Evolutionary conservation across 352 stramenopile genomes (phyloP).

Genomic region (Ophiocytium majus): DNA sequence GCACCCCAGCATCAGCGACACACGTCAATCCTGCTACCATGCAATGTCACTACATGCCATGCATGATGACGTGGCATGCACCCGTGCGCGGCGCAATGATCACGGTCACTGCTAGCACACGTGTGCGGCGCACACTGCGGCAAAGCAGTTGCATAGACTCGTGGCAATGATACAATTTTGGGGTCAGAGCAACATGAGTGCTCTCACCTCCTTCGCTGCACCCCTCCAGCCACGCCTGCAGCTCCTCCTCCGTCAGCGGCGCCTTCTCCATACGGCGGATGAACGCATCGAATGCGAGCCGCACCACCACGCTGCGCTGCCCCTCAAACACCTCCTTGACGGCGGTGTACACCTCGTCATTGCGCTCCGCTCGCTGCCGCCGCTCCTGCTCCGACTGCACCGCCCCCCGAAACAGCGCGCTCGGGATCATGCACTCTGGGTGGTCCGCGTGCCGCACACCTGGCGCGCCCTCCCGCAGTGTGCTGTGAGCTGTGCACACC

Average conservation of each 20-base stretch:
- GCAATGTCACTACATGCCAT: too few species aligned
- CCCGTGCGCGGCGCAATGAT: too few species aligned
- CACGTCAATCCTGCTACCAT: too few species aligned
- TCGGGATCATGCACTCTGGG: background rate
- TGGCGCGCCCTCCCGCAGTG: background rate
- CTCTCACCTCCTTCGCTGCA: background rate
- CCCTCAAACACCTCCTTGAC: background rate
- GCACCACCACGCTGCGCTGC: background rate
- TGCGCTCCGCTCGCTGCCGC: background rate
- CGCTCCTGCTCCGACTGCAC: background rate
- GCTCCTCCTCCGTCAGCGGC: background rate
- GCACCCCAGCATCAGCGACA: too few species aligned
- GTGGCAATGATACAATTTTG: too few species aligned
- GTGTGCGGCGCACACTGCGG: too few species aligned
- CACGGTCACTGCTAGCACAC: too few species aligned
- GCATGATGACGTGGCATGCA: too few species aligned
- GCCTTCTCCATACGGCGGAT: background rate
- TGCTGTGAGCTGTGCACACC: background rate
- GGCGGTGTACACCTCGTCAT: background rate
- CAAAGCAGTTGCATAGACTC: too few species aligned
- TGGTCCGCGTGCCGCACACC: background rate
- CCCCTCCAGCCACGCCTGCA: background rate
- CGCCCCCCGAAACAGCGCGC: background rate
- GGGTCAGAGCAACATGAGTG: background rate
- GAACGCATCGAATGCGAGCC: background rate